Percentiles rank a stretch among this genome's conserved stretches.
Conservation (phyloP, 1,139 yeast genomes). For the Scheffersomyces quercinus region DNA sequence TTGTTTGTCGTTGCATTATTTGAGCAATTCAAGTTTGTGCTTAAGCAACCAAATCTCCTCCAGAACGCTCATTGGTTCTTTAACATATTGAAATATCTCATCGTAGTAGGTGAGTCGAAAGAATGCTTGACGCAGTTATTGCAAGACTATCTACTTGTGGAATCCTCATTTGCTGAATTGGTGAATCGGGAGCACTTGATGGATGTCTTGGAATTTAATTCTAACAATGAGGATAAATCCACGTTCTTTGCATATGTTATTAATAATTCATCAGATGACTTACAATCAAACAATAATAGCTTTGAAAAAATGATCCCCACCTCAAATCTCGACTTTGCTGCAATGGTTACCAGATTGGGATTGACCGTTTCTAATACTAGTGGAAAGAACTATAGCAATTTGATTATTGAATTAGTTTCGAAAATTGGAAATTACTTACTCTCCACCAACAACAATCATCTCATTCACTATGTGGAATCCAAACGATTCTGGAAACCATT, state of each 20-base stretch:
- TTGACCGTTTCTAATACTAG: slow-evolving; percentile 23
- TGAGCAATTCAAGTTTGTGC: slow-evolving; percentile 70
- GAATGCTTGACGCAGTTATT: slow-evolving; percentile 28
- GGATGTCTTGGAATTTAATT: slow-evolving; percentile 3
- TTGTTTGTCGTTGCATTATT: slow-evolving; percentile 65
- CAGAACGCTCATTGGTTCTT: slow-evolving; percentile 49
- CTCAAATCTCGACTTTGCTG: slow-evolving; percentile 49
- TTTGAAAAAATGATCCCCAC: slow-evolving; percentile 34
- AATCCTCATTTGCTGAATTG: slow-evolving; percentile 5
- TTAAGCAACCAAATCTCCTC: slow-evolving; percentile 21
- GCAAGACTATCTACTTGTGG: slow-evolving; percentile 18
- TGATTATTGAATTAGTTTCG: slow-evolving; percentile 22
- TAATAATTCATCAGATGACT: slow-evolving; percentile 19
- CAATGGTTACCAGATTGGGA: slow-evolving; percentile 39
- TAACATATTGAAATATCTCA: slow-evolving; percentile 42
- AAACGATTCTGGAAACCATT: slow-evolving; percentile 17
- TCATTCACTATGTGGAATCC: slow-evolving; percentile 18
- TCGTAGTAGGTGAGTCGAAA: slow-evolving; percentile 56
- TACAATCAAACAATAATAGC: slow-evolving; percentile 10
- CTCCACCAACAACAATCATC: slow-evolving; percentile 8
- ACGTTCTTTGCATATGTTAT: slow-evolving; percentile 24
- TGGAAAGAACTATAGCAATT: slow-evolving; percentile 12
- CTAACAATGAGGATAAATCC: slow-evolving; percentile 2
- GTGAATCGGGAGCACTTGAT: slow-evolving; percentile 6
- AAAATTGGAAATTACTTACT: slow-evolving; percentile 46